These are phyloP conservation scores for Fraxinus paxiana DNA, from an alignment of 305 asterid genomes.

Conservation along the genomic window DNA sequence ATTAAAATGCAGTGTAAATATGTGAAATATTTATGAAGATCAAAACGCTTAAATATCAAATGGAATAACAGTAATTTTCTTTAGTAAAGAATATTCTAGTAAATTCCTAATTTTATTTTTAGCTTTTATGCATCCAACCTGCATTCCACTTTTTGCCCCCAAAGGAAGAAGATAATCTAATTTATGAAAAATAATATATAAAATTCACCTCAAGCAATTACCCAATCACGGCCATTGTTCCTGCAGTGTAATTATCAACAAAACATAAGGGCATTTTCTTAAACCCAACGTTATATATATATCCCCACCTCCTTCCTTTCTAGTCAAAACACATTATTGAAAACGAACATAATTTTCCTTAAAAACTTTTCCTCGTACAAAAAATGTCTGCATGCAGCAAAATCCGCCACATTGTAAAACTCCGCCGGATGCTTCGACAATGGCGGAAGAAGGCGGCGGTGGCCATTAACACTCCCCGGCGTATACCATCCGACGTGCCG, in stretches of 20 bases:
- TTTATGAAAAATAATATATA: not conserved
- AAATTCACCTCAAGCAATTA: not conserved
- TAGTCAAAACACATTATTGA: not conserved
- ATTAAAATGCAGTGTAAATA: not conserved
- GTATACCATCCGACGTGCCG: conserved; percentile 60
- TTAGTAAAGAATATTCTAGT: not conserved
- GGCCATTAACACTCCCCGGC: conserved; percentile 28
- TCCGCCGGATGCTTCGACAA: conserved; percentile 70
- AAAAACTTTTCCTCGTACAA: not conserved
- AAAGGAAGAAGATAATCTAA: not conserved
- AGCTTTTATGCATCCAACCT: not conserved
- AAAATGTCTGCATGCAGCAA: conserved; percentile 49
- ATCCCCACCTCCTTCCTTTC: conserved; percentile 21
- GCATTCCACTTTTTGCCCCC: not conserved
- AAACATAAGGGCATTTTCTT: conserved; percentile 12
- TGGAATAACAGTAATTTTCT: not conserved
- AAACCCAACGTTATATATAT: conserved; percentile 31
- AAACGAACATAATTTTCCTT: not conserved
- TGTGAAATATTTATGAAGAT: not conserved
- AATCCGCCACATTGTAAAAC: conserved; percentile 69
- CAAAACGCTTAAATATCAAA: not conserved
- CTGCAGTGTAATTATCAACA: conserved; percentile 31
- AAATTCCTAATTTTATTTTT: not conserved
- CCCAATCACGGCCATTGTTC: not conserved
- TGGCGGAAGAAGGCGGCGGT: conserved; percentile 78